phyloP scores from a whole-genome alignment of 371 early-diverging fungal genomes.

The Umbelopsis sp. region DNA sequence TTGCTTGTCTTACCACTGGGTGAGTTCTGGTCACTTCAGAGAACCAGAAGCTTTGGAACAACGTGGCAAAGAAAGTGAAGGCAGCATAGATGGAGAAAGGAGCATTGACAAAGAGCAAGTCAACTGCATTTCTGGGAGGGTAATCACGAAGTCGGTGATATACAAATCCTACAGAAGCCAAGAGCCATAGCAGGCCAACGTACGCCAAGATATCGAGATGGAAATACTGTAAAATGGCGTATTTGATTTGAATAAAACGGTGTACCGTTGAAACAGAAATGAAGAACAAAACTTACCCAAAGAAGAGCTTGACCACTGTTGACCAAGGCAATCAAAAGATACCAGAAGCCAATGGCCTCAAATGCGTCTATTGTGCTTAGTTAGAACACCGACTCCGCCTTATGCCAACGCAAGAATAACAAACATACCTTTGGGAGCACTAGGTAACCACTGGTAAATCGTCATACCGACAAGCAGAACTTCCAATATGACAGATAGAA shows the following conservation, averaged over 20 bases:
- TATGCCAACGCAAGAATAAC: background rate
- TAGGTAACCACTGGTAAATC: conserved; percentile 52
- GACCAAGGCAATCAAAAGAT: conserved; percentile 40
- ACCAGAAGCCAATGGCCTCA: conserved; percentile 50
- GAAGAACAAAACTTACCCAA: conserved; percentile 31
- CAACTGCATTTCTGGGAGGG: conserved; percentile 46
- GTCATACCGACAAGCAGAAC: conserved; percentile 47
- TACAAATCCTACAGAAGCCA: conserved; percentile 43
- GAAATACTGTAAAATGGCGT: conserved; percentile 26
- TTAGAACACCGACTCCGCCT: conserved; percentile 13
- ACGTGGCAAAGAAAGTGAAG: conserved; percentile 34
- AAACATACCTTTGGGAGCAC: conserved; percentile 48
- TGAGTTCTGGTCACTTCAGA: conserved; percentile 35
- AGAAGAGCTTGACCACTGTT: conserved; percentile 38
- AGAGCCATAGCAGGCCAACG: conserved; percentile 45
- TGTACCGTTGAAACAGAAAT: background rate
- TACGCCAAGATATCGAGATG: conserved; percentile 44
- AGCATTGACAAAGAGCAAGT: conserved; percentile 44
- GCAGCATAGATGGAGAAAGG: conserved; percentile 53
- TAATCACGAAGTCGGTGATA: conserved; percentile 50
- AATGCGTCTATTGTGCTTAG: conserved; percentile 34
- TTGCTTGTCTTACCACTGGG: conserved; percentile 28
- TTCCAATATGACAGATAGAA: conserved; percentile 38
- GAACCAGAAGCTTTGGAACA: conserved; percentile 46
- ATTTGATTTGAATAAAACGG: background rate